Evolutionary conservation across 768 basidiomycete genomes (phyloP).

Genomic region (Leccinum uliginosum): DNA sequence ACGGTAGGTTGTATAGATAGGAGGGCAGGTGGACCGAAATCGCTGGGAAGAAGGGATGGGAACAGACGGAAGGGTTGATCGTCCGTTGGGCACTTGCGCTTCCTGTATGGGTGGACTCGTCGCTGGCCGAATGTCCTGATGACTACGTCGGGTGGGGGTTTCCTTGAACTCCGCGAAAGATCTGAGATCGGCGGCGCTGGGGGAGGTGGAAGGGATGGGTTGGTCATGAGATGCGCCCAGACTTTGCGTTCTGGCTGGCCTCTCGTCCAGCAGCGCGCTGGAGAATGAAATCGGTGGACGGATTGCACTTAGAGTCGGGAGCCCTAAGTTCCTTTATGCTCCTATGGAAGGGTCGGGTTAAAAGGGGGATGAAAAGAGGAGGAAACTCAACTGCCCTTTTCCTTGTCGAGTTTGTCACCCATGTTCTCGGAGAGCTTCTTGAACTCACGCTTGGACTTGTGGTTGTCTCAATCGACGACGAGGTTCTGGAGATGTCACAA

Average conservation of each 20-base stretch:
- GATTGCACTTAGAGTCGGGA: conserved; percentile 75
- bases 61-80: conserved; percentile 52
- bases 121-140: conserved; percentile 37
- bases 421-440: conserved; percentile 83
- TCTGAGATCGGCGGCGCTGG: conserved; percentile 52
- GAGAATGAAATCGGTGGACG: conserved; percentile 74
- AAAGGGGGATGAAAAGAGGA: not conserved
- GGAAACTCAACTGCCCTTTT: conserved; percentile 75
- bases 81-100: conserved; percentile 23
- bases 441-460: conserved; percentile 83
- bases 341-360: conserved; percentile 34
- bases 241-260: conserved; percentile 54
- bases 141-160: conserved; percentile 34
- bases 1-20: conserved; percentile 66
- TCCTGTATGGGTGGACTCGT: conserved; percentile 19
- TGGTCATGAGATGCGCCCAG: conserved; percentile 74
- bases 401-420: conserved; percentile 91
- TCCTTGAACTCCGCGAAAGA: conserved; percentile 65
- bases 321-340: conserved; percentile 83
- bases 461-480: conserved; percentile 88
- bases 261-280: conserved; percentile 81
- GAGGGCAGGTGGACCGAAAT: conserved; percentile 78
- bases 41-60: conserved; percentile 60
- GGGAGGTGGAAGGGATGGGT: conserved; percentile 40
- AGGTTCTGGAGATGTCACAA: conserved; percentile 90